phyloP scores from a whole-genome alignment of 2,329 filamentous ascomycete genomes.

The Colletotrichum costaricense region DNA sequence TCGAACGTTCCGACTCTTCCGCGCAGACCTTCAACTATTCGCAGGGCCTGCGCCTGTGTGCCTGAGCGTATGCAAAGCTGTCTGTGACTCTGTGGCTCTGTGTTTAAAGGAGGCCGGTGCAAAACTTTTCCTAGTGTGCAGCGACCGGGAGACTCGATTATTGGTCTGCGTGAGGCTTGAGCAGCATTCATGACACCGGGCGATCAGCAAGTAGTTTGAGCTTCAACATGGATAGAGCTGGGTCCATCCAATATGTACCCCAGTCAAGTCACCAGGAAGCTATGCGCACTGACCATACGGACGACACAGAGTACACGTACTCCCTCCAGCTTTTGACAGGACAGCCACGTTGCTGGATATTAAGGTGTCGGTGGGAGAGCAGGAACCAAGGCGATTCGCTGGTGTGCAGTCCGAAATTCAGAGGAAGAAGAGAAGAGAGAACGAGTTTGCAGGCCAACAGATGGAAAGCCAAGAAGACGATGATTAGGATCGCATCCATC shows the following conservation, averaged over 20 bases:
- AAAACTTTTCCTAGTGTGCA: conserved; percentile 5
- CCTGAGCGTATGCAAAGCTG: conserved; percentile 27
- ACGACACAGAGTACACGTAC: conserved; percentile 24
- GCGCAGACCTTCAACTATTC: conserved; percentile 19
- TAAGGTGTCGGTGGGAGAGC: conserved; percentile 14
- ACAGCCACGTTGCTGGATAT: conserved; percentile 18
- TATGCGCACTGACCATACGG: conserved; percentile 22
- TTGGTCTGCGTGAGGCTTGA: conserved; percentile 32
- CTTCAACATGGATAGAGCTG: conserved; percentile 33
- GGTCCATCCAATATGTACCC: conserved; percentile 31
- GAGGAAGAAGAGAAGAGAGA: neutral
- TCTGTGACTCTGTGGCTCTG: conserved; percentile 1
- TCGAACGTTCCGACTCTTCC: conserved; percentile 30
- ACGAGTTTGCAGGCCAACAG: neutral
- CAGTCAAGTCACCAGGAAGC: conserved; percentile 24
- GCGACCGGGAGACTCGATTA: conserved; percentile 12
- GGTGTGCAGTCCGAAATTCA: neutral
- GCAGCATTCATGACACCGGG: conserved; percentile 32
- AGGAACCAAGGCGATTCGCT: conserved; percentile 9
- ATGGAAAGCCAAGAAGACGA: neutral
- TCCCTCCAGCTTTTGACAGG: neutral
- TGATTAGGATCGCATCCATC: neutral
- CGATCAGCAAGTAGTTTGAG: conserved; percentile 33
- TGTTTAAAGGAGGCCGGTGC: neutral
- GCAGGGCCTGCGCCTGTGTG: conserved; percentile 2